A percentile compares a stretch with the other conserved stretches of the same genome.
phyloP scores from a whole-genome alignment of 208 protist species.

The Acanthamoeba culbertsoni region DNA sequence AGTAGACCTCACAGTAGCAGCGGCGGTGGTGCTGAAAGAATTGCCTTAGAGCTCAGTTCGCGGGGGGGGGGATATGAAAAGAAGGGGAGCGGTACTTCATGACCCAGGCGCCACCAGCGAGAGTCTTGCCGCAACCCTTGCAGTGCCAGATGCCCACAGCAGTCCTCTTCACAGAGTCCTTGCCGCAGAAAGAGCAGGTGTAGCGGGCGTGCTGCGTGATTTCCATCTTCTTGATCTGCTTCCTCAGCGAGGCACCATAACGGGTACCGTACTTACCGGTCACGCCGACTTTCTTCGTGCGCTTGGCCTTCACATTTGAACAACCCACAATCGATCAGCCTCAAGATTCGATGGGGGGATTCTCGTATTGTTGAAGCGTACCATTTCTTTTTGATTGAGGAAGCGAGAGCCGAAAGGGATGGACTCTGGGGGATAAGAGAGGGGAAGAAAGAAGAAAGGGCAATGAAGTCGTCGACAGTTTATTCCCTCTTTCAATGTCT shows the following conservation, averaged over 20 bases:
- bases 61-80: not conserved
- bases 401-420: not conserved
- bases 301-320: constrained; percentile 87
- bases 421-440: constrained; percentile 24
- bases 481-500: not conserved
- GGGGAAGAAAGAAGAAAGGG: constrained; percentile 3
- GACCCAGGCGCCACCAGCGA: constrained; percentile 98
- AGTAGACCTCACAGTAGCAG: constrained; percentile 93
- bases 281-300: constrained; percentile 99
- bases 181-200: constrained; percentile 98
- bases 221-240: constrained; percentile 99
- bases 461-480: not conserved
- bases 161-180: constrained; percentile 94
- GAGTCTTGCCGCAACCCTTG: constrained; percentile 94
- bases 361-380: too few species aligned
- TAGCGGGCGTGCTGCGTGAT: constrained; percentile 97
- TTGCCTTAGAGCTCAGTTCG: constrained; percentile 56
- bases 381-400: not conserved
- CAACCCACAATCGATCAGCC: not conserved
- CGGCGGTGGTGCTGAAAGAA: constrained; percentile 92
- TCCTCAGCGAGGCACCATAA: constrained; percentile 98
- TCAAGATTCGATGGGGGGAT: not conserved
- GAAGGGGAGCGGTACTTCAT: constrained; percentile 76
- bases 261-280: constrained; percentile 99
- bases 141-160: constrained; percentile 99